Base-by-base conservation (phyloP, 441 rosid species). In the Capsella rubella region DNA sequence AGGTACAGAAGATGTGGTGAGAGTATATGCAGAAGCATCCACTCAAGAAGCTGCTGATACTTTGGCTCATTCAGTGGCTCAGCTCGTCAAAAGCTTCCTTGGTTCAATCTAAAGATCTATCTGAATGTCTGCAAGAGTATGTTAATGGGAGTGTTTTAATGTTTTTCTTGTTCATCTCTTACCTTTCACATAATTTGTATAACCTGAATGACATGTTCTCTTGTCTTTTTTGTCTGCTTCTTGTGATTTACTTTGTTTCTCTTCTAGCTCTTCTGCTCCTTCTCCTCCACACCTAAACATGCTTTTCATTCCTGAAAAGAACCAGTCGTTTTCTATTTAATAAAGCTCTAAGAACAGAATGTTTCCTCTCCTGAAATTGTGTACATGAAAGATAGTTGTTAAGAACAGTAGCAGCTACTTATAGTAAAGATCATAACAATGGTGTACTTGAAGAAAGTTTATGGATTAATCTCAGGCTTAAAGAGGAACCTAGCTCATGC, bases 1-100 rank as follows among this genome's bases (percentile, higher is more conserved):
- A 0, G 96, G 98, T 52, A 95, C 99, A 5, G 97, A 95, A 83
- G 99, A 92, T 80, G 97, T 92, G 16, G 71, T 90, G 57, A 93
- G 96, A 16, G 95, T 90, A 14, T 95, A 92, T 79, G 92, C 98
- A 0, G 99, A 92, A 80, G 98, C 99, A 32, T 84, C 95, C 11
- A 87, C 88, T 2, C 92, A 95, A 72, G 93, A 86, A 73, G 87
- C 78, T 78, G 97, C 91, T 15, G 97, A 90, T 71, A 78, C 82
- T 74, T 88, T 95, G 59, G 97, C 95, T 45, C 71, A 77, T 60
- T 86, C 89, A 62, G 90, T 90, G 21, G 90, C 91, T 45, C 75
- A 83, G 80, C 82, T 90, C 51, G 96, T 83, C 28, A 88, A 87
- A 70, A 75, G 66, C 68, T 81, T 82, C 72, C 84, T 89, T 14